Evolutionary conservation across 108 stramenopile species (phyloP), one percentile per base, ranked within the genome.

Genomic region (Aureococcus anophagefferens): DNA sequence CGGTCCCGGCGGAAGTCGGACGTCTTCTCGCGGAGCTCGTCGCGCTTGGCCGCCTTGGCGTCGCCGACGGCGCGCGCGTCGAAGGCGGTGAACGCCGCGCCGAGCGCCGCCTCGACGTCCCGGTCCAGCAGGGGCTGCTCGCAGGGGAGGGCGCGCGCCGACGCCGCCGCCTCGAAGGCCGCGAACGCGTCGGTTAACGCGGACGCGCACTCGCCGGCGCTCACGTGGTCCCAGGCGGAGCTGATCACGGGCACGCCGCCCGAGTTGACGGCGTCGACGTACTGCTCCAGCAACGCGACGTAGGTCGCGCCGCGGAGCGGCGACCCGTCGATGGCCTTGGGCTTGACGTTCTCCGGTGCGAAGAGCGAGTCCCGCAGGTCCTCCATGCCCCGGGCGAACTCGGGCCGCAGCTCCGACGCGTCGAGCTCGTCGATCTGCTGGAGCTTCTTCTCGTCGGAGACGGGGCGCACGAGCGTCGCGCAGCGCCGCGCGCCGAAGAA

Each of bases 171-270:
- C 5, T 13, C 25, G 51, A 9, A 59, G 21, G 13, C 1, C 51
- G 17, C 21, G 21, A 59, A 25, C 1, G 51, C 51, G 17, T 59
- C 51, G 17, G 17, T 25, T 1, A 4, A 25, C 3, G 51, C 51
- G 3, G 17, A 28, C 51, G 14, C 25, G 68, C 68, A 46, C 68
- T 68, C 33, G 14, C 4, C 30, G 45, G 0, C 9, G 11, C 0
- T 4, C 0, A 44, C 71, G 35, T 28, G 25, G 32, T 71, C 62
- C 72, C 72, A 72, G 0, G 72, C 72, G n/a, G n/a, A n/a, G 16
- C 30, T 5, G 9, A 72, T 65, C 4, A 37, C 45, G 65, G 72
- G 72, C 35, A 72, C 72, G 45, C 64, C 72, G 32, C 64, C 72
- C 30, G 0, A 35, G 66, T 72, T 72, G 46, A 72, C 35, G 31